Evolutionary conservation across 2,329 filamentous ascomycete genomes (phyloP).

Genomic region (Taxawa tesnikishii): DNA sequence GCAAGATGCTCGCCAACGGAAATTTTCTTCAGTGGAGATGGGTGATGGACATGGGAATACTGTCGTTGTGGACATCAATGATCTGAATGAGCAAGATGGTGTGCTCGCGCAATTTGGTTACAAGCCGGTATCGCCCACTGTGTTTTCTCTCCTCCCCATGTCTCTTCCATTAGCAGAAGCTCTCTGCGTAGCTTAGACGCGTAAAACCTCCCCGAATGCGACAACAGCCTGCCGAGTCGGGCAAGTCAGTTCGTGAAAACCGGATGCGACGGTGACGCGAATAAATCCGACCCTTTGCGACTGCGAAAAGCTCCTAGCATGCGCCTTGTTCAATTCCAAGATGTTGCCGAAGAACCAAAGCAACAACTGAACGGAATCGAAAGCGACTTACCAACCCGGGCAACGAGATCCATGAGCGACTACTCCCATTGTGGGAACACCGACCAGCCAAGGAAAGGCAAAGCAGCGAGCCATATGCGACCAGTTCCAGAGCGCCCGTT

Average conservation of each 20-base stretch:
- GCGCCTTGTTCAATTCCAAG: too few relatives aligned
- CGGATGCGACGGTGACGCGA: not conserved
- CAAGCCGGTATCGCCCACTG: not conserved
- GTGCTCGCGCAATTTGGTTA: slow-evolving; percentile 1
- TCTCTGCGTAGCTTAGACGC: too few relatives aligned
- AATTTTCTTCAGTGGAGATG: not conserved
- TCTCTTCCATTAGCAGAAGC: too few relatives aligned
- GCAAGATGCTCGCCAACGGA: not conserved
- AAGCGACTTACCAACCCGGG: too few relatives aligned
- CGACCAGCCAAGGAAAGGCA: too few relatives aligned
- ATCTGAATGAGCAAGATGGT: slow-evolving; percentile 1
- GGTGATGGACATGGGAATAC: not conserved
- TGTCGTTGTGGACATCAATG: not conserved
- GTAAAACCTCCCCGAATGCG: too few relatives aligned
- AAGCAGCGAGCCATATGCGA: too few relatives aligned
- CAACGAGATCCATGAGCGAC: not conserved
- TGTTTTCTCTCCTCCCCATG: not conserved
- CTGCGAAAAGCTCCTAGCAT: too few relatives aligned
- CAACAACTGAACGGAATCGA: too few relatives aligned
- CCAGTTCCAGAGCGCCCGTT: too few relatives aligned
- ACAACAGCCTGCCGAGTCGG: too few relatives aligned
- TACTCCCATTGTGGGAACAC: not conserved
- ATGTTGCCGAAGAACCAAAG: too few relatives aligned
- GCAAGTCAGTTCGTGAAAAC: not conserved
- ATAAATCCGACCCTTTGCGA: not conserved